Evolutionary conservation across 176 grass and related monocot genomes (phyloP).

Genomic region (Oryza meridionalis): DNA sequence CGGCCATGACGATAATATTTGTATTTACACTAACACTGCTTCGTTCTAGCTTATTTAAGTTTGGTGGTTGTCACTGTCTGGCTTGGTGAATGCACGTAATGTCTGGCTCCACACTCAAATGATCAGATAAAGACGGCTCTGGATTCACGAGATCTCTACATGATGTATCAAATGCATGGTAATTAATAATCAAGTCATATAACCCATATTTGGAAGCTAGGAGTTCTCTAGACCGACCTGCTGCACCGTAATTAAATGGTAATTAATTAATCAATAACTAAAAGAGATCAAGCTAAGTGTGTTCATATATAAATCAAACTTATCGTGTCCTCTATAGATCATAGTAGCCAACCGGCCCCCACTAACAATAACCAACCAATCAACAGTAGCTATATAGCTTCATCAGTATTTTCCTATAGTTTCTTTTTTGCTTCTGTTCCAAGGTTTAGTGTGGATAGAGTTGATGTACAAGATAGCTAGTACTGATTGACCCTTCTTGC

Average conservation of each 20-base stretch:
- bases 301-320: background rate
- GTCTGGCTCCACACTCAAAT: conserved; percentile 23
- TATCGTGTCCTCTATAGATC: background rate
- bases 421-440: conserved; percentile 8
- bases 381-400: background rate
- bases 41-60: background rate
- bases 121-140: conserved; percentile 14
- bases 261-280: background rate
- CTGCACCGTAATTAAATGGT: background rate
- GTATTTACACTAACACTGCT: background rate
- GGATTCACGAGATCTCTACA: conserved; percentile 5
- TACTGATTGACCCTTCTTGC: background rate
- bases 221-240: background rate
- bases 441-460: conserved; percentile 30
- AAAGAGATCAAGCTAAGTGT: background rate
- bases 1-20: background rate
- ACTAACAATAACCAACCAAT: conserved; percentile 30
- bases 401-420: background rate
- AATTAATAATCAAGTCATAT: background rate
- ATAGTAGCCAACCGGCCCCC: background rate
- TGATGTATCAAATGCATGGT: background rate
- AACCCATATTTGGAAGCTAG: background rate
- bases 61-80: conserved; percentile 26
- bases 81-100: conserved; percentile 19
- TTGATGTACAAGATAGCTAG: conserved; percentile 3